Base-by-base conservation (phyloP, 106 monocot genomes). In the Agapanthus africanus region DNA sequence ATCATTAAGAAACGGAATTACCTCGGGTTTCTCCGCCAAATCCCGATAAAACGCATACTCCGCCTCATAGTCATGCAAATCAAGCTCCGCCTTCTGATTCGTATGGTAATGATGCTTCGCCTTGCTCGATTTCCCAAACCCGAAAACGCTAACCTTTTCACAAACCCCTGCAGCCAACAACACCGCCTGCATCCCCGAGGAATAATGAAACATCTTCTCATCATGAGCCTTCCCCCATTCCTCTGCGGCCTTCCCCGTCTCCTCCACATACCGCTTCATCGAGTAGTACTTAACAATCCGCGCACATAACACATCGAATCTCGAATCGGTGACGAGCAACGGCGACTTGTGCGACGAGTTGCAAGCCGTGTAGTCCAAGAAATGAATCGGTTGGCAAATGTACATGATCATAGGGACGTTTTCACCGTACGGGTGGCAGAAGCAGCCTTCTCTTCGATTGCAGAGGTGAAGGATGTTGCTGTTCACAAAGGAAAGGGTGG, bases 91-190 rank as follows among this genome's bases (percentile, higher is more conserved):
- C 75, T 85, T 90, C 79, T 94, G 94, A 66, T 83, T 85, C 10
- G 94, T 90, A 34, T 90, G 94, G 70, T 94, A 94, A 73, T 94
- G 87, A 46, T 94, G 94, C 69, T 83, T 90, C 33, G 85, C 83
- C 30, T 73, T 76, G 0, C 42, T 36, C 19, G 82, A 78, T 68
- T 94, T 90, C 78, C 94, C 94, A 56, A 94, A 94, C 62, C 94
- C 94, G 51, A 88, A 88, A 7, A 93, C 63, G 40, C 85, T 79
- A 10, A 93, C 93, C 25, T 42, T 46, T 14, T 84, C 79, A 40
- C 93, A 93, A 19, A 84, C 68, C 30, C 93, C 88, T 16, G 79
- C 13, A 3, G 93, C 88, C 7, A 85, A 73, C 93, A 86, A 73
- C 37, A 93, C 79, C 9, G 88, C 93, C 77, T 93, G 93, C 79